These are phyloP conservation scores for Pyrenochaeta sp. DNA, from an alignment of 2,329 filamentous ascomycete genomes.

Conservation along the genomic window DNA sequence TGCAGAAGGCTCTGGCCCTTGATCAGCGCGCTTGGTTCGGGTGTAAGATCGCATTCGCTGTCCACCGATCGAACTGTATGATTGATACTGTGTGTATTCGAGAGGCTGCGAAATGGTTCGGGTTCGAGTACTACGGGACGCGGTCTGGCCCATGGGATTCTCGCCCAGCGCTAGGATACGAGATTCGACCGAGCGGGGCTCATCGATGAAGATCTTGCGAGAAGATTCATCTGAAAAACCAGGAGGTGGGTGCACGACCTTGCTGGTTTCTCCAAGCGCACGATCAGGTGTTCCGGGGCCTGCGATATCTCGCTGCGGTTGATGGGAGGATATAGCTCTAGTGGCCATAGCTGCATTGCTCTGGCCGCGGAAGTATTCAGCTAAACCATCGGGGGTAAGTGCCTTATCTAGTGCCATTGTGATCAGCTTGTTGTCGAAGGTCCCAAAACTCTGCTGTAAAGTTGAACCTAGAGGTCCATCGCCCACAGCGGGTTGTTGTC, in stretches of 20 bases:
- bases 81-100: constrained; percentile 4
- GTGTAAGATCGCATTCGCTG: constrained; percentile 12
- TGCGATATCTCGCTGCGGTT: background rate
- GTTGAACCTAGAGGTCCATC: constrained; percentile 2
- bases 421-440: constrained; percentile 29
- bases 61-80: constrained; percentile 4
- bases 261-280: constrained; percentile 4
- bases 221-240: constrained; percentile 12
- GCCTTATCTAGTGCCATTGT: constrained; percentile 25
- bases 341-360: constrained; percentile 1
- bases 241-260: constrained; percentile 15
- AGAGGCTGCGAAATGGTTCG: constrained; percentile 7
- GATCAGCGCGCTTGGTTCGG: constrained; percentile 33
- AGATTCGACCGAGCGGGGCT: background rate
- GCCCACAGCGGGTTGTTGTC: background rate
- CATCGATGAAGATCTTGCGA: constrained; percentile 10
- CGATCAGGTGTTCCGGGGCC: background rate
- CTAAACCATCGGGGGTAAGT: constrained; percentile 29
- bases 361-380: constrained; percentile 15
- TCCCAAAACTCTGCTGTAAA: constrained; percentile 5
- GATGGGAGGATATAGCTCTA: background rate
- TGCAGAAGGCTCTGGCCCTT: constrained; percentile 37
- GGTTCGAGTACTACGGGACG: constrained; percentile 1
- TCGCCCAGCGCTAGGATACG: background rate
- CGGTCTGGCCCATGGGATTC: constrained; percentile 1